Conservation (phyloP, 257 asterid genomes). For the Nicotiana obtusifolia region DNA sequence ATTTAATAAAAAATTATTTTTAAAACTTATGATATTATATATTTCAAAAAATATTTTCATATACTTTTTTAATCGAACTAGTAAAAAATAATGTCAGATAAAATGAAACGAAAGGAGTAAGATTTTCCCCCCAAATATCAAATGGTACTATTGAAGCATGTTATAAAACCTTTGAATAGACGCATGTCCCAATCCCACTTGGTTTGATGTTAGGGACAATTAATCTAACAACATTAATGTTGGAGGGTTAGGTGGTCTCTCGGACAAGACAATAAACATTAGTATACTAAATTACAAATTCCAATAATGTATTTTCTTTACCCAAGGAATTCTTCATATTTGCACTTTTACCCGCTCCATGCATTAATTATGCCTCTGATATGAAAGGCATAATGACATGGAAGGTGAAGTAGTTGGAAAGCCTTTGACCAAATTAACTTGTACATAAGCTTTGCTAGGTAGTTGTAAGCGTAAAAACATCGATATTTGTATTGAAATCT, state of each 20-base stretch:
- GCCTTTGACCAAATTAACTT: not conserved
- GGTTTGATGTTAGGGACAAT: not conserved
- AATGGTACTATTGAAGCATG: not conserved
- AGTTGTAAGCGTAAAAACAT: too few species aligned
- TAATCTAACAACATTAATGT: not conserved
- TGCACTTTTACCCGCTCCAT: not conserved
- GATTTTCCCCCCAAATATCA: too few species aligned
- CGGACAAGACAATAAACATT: not conserved
- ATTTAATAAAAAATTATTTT: too few species aligned
- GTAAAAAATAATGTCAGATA: too few species aligned
- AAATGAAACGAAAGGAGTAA: too few species aligned
- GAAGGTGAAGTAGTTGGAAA: not conserved
- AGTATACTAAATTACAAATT: not conserved
- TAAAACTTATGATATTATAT: too few species aligned
- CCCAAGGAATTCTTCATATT: not conserved
- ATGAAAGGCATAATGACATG: not conserved
- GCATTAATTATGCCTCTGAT: not conserved
- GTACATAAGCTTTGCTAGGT: not conserved
- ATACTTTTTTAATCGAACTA: too few species aligned
- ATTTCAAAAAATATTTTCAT: too few species aligned
- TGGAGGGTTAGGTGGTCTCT: not conserved
- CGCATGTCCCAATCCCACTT: not conserved
- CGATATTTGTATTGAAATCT: too few species aligned
- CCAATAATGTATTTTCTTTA: not conserved
- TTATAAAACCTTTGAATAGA: not conserved